Evolutionary conservation across 139 green algal species (phyloP).

Genomic region (Astrephomene gubernaculifera): DNA sequence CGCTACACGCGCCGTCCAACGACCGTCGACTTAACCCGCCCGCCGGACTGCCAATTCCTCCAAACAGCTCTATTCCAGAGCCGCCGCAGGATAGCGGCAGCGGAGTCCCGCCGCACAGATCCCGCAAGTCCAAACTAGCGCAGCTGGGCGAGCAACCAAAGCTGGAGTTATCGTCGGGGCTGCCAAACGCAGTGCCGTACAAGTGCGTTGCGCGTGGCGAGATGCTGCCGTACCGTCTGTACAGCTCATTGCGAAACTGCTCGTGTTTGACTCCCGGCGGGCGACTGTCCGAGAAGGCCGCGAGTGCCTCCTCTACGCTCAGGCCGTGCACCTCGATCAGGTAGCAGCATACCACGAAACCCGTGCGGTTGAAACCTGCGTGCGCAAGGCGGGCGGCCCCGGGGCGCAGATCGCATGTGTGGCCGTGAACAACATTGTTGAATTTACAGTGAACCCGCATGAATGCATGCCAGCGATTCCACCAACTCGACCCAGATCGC

Average conservation of each 20-base stretch:
- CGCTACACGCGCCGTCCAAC: too few relatives aligned
- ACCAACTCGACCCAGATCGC: background rate
- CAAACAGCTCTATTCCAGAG: too few relatives aligned
- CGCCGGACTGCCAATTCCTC: too few relatives aligned
- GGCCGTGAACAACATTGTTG: too few relatives aligned
- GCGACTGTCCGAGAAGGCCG: conserved; percentile 72
- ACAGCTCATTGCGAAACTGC: conserved; percentile 81
- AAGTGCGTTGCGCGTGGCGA: background rate
- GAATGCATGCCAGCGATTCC: too few relatives aligned
- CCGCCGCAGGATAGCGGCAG: too few relatives aligned
- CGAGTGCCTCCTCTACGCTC: conserved; percentile 78
- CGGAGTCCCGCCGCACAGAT: background rate
- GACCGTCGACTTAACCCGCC: too few relatives aligned
- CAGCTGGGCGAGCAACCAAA: conserved; percentile 32
- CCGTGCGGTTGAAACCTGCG: conserved; percentile 90
- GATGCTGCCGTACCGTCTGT: conserved; percentile 59
- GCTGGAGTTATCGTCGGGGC: conserved; percentile 31
- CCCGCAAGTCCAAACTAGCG: background rate
- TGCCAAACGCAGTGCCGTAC: background rate
- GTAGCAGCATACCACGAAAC: conserved; percentile 89
- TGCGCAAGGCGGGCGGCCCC: too few relatives aligned
- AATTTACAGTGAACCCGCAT: too few relatives aligned
- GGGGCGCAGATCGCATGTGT: too few relatives aligned
- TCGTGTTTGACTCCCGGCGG: conserved; percentile 88
- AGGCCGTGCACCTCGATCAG: conserved; percentile 74